phyloP scores from a whole-genome alignment of 192 early-diverging fungal species.

The Linnemannia exigua region DNA sequence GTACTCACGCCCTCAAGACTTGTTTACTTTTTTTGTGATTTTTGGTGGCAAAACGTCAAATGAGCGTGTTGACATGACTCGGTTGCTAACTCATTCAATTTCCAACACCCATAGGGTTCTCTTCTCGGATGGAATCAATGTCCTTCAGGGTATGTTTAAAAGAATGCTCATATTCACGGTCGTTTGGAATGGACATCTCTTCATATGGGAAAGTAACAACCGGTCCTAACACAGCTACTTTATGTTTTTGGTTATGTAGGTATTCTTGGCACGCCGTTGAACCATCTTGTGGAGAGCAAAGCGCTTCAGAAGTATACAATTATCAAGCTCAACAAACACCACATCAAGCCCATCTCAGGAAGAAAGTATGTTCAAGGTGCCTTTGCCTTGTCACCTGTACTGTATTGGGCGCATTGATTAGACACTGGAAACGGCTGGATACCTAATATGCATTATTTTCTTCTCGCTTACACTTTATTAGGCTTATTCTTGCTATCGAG shows the following conservation, averaged over 20 bases:
- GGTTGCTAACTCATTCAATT: not conserved
- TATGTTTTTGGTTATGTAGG: conserved; percentile 55
- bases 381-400: too few relatives aligned
- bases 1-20: conserved; percentile 22
- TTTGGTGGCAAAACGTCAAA: conserved; percentile 23
- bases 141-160: conserved; percentile 71
- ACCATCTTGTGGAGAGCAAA: conserved; percentile 58
- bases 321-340: conserved; percentile 62
- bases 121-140: conserved; percentile 74
- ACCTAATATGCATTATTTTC: not conserved
- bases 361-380: conserved; percentile 57
- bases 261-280: conserved; percentile 73
- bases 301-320: conserved; percentile 66
- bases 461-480: not conserved
- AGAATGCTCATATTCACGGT: not conserved
- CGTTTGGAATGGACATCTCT: not conserved
- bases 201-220: not conserved
- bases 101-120: conserved; percentile 61
- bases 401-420: too few relatives aligned
- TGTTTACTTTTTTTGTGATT: not conserved
- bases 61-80: not conserved
- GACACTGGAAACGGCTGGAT: not conserved
- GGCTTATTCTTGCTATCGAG: conserved; percentile 60
- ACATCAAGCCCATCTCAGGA: conserved; percentile 63
- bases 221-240: not conserved